Base-by-base conservation (phyloP, 148 eudicot genomes). In the Cornus suecica region DNA sequence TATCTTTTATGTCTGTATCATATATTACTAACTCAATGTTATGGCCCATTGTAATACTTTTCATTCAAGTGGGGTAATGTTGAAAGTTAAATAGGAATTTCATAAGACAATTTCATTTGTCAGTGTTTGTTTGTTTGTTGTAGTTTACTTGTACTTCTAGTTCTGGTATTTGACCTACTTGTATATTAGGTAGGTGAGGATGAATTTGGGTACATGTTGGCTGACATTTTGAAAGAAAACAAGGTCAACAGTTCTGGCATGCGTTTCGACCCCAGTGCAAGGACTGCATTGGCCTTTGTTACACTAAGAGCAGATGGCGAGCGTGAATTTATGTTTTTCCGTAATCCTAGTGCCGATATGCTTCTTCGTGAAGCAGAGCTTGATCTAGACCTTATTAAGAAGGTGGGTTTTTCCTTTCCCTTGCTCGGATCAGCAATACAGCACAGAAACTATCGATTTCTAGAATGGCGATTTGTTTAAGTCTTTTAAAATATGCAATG, bases 291-390 rank as follows among this genome's bases (percentile, higher is more conserved):
- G 26, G 90, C 97, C 2, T 94, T 94, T 68, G 91, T 91, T 78
- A 88, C 90, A 3, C 82, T 87, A 60, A 86, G 83, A 85, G 85
- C 79, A 14, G 94, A 93, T 68, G 98, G 98, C 2, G 97, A 94
- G 85, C 97, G 92, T 11, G 98, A 94, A 63, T 91, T 90, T 76
- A 73, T 94, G 87, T 94, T 91, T 68, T 91, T 77, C 76, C 92
- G 94, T 30, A 71, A 92, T 72, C 97, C 97, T 42, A 90, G 97
- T 77, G 98, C 98, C 24, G 97, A 94, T 80, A 94, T 91, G 90
- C 90, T 87, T 77, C 86, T 94, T 67, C 83, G 74, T 14, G 86
- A 88, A 81, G 81, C 97, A 34, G 98, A 94, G 73, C 90, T 94
- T 58, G 94, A 94, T 84, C 75, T 78, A 78, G 75, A 88, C 66